Conservation (phyloP, 192 early-diverging fungal genomes). For the Podila clonocystis region DNA sequence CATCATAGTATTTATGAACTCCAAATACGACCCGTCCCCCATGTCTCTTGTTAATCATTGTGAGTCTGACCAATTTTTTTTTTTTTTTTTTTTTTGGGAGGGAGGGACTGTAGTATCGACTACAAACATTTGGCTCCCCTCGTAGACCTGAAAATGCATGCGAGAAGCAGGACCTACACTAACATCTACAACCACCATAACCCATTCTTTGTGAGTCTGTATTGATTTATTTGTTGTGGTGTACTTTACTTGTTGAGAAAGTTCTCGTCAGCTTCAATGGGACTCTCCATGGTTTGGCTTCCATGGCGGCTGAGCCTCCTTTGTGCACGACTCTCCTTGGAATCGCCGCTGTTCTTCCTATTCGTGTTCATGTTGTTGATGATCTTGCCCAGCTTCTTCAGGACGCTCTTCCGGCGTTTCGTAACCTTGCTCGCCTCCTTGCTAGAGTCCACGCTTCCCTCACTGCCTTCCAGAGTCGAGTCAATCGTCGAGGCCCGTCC, state of each 20-base stretch:
- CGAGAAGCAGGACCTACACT: too few relatives aligned
- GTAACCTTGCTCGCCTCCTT: constrained; percentile 14
- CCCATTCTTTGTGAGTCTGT: too few relatives aligned
- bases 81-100: too few relatives aligned
- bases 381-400: constrained; percentile 50
- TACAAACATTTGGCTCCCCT: too few relatives aligned
- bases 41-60: too few relatives aligned
- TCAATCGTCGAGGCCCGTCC: constrained; percentile 28
- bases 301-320: constrained; percentile 30
- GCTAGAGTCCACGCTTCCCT: constrained; percentile 26
- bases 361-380: constrained; percentile 35
- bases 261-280: constrained; percentile 29
- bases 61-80: too few relatives aligned
- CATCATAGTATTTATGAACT: too few relatives aligned
- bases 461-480: constrained; percentile 12
- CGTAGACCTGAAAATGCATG: too few relatives aligned
- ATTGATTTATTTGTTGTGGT: background rate
- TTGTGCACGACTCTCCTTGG: background rate
- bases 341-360: constrained; percentile 5
- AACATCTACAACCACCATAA: too few relatives aligned
- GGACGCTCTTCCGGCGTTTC: constrained; percentile 30
- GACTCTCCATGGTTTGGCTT: constrained; percentile 18
- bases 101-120: too few relatives aligned
- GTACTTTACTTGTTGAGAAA: background rate
- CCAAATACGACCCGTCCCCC: too few relatives aligned